Evolutionary conservation across 768 basidiomycete genomes (phyloP), one percentile per base, ranked within the genome.

Genomic region (Trametes punicea): DNA sequence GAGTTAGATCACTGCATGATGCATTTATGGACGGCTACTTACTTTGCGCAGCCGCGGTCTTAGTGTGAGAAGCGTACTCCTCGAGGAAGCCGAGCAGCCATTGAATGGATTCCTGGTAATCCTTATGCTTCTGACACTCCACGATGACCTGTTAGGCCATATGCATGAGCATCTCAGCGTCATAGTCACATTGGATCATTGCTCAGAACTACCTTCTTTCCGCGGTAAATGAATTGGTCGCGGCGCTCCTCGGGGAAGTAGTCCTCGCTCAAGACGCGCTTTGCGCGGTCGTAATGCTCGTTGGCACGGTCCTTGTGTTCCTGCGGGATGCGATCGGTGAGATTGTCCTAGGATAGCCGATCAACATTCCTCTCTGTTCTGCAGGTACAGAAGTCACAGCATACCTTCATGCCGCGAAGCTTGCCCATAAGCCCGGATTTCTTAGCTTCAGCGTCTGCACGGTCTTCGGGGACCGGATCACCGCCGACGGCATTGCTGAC

Each of bases 181-280:
- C n/a, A n/a, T n/a, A 31, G 15, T 4, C 10, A 41, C 38, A 41
- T 42, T 11, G 21, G 27, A 23, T 31, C 21, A 25, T 8, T 6
- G 27, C 23, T 27, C 1, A 31, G n/a, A 44, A 55, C 27, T 21
- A 87, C 89, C 83, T 97, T 98, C 79, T 98, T 98, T 6, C 84
- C 81, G 11, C 96, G 82, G 76, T 87, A 96, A 66, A 98, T 89
- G 71, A 93, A 97, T 66, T 92, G 92, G 51, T 96, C 92, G 21
- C 92, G 81, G 20, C 96, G 78, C 71, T 94, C 94, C 63, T 88
- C 78, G 0, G 95, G 94, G 78, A 97, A 94, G 62, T 87, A 88
- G 34, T 95, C 90, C 46, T 94, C 90, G 15, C 73, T 72, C 49
- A 97, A 63, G 70, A 90, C 88, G 29, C 84, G 76, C 65, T 82